These are phyloP conservation scores for Saccharomycopsis selenospora DNA, from an alignment of 805 yeast genomes.

Conservation along the genomic window DNA sequence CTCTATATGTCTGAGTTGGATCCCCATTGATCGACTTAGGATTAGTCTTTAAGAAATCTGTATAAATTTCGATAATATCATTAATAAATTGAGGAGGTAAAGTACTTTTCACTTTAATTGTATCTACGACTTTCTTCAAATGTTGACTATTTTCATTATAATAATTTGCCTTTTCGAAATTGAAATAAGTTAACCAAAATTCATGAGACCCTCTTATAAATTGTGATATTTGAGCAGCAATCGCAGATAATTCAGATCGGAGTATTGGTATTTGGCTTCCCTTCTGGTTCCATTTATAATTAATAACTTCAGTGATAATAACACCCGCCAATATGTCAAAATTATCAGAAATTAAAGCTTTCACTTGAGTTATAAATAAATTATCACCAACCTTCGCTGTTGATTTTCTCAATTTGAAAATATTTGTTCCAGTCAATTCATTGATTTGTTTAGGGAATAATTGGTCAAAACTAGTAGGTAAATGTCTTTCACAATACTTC, in stretches of 20 bases:
- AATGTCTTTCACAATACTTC: background rate
- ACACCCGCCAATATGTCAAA: background rate
- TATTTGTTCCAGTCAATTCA: background rate
- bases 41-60: constrained; percentile 31
- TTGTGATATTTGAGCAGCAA: constrained; percentile 18
- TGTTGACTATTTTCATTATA: constrained; percentile 47
- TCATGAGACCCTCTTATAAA: constrained; percentile 34
- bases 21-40: background rate
- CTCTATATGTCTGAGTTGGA: constrained; percentile 5
- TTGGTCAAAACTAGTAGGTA: too few species aligned
- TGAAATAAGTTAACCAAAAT: constrained; percentile 44
- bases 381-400: background rate
- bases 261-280: background rate
- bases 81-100: constrained; percentile 45
- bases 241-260: background rate
- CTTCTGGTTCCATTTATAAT: background rate
- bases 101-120: constrained; percentile 38
- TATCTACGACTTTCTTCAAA: constrained; percentile 37
- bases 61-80: constrained; percentile 32
- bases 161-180: constrained; percentile 23
- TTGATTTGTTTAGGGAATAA: background rate
- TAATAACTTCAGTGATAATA: background rate
- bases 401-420: background rate
- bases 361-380: background rate
- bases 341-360: background rate